phyloP scores from a whole-genome alignment of 176 grass and related monocot species.

The Zea luxurians region DNA sequence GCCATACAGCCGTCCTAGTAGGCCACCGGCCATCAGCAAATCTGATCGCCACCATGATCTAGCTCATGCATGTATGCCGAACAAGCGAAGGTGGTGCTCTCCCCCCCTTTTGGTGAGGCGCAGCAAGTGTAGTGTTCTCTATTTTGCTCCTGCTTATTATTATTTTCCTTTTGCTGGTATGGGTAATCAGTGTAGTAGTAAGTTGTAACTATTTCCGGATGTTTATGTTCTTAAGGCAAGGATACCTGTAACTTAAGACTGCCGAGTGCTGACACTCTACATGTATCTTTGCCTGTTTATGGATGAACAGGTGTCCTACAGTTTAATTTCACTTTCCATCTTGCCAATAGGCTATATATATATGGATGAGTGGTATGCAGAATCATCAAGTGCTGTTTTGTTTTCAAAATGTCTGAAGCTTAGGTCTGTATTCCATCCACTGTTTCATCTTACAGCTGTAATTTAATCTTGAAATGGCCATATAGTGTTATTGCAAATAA shows the following conservation, averaged over 20 bases:
- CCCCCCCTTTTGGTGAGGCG: conserved; percentile 37
- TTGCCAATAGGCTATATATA: background rate
- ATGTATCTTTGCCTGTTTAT: conserved; percentile 44
- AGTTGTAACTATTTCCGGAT: conserved; percentile 48
- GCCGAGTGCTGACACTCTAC: conserved; percentile 25
- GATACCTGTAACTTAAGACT: conserved; percentile 39
- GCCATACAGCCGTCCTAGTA: conserved; percentile 85
- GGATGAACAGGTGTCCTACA: conserved; percentile 21
- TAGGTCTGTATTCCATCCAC: background rate
- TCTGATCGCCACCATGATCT: conserved; percentile 40
- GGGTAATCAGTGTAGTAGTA: conserved; percentile 43
- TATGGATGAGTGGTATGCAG: background rate
- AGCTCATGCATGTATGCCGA: conserved; percentile 19
- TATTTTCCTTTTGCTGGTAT: conserved; percentile 9
- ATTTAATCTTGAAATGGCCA: too few species aligned
- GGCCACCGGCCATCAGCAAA: conserved; percentile 41
- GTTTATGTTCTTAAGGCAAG: conserved; percentile 46
- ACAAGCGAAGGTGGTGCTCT: conserved; percentile 2
- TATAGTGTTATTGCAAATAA: background rate
- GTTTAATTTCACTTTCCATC: background rate
- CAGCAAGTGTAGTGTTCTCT: conserved; percentile 1
- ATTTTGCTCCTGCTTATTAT: conserved; percentile 7
- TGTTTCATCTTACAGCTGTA: background rate
- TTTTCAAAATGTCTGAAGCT: background rate
- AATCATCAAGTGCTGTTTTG: background rate